These are phyloP conservation scores for Bolboschoenus planiculmis DNA, from an alignment of 176 grass and related monocot genomes.

Conservation along the genomic window DNA sequence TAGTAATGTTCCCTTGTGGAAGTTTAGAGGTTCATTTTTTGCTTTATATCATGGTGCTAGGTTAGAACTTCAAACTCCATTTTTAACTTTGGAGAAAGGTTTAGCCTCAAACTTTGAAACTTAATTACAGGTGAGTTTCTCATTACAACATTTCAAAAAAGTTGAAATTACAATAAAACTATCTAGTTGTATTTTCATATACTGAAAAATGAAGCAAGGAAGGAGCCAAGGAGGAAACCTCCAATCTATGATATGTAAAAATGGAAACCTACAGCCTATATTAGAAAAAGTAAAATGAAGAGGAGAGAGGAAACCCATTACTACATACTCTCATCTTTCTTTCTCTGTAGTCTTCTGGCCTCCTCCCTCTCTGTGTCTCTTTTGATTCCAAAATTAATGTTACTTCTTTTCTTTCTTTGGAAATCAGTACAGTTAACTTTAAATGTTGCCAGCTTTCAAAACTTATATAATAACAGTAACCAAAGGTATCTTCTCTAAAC, in stretches of 20 bases:
- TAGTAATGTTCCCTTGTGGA: neutral
- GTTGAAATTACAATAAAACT: neutral
- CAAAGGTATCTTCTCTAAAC: neutral
- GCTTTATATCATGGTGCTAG: neutral
- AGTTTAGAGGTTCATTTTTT: neutral
- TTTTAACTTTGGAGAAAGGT: neutral
- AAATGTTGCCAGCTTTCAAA: neutral
- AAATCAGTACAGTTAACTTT: neutral
- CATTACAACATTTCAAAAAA: neutral
- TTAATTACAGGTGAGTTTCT: neutral
- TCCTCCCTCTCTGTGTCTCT: neutral
- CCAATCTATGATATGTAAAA: neutral
- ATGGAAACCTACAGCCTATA: neutral
- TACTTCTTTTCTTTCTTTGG: neutral
- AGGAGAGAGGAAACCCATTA: neutral
- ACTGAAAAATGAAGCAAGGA: neutral
- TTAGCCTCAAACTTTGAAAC: neutral
- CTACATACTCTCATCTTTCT: neutral
- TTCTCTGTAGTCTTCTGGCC: neutral
- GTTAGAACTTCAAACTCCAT: neutral
- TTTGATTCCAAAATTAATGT: constrained; percentile 1
- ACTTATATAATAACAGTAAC: neutral
- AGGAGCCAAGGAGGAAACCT: neutral
- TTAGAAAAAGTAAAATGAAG: neutral
- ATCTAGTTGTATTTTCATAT: neutral